Percentiles rank a stretch among this genome's conserved stretches.
These are phyloP conservation scores for Vaccinium vitisidaea DNA, from an alignment of 148 eudicot species.

Conservation along the genomic window DNA sequence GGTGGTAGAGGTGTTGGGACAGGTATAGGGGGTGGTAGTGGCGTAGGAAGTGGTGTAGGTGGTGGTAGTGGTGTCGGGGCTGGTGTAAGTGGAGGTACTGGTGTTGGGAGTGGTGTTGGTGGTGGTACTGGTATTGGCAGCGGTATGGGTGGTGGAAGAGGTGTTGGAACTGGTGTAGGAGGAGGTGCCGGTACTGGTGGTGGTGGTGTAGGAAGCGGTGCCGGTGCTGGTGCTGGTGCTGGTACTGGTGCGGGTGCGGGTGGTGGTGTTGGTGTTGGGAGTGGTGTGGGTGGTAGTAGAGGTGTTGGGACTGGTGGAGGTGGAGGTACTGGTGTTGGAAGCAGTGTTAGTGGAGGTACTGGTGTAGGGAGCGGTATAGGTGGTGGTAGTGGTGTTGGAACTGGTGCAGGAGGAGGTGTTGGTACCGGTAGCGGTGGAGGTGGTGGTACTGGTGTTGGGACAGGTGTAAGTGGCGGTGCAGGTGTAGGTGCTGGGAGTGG, in stretches of 20 bases:
- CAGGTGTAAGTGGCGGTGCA: neutral
- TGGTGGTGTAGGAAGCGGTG: no score
- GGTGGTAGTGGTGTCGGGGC: slow-evolving; percentile 18
- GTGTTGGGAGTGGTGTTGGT: slow-evolving; percentile 13
- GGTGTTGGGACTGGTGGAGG: no score
- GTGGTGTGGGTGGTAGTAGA: slow-evolving; percentile 19
- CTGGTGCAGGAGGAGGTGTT: slow-evolving; percentile 12
- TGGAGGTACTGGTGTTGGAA: no score
- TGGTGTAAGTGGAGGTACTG: neutral
- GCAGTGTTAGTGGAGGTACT: neutral
- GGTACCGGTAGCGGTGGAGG: slow-evolving; percentile 1
- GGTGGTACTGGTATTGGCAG: neutral
- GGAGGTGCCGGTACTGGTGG: slow-evolving; percentile 17
- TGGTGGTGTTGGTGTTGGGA: neutral
- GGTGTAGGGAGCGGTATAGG: neutral
- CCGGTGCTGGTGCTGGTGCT: neutral
- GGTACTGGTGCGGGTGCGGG: no score
- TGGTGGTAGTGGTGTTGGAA: slow-evolving; percentile 13
- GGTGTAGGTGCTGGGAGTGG: neutral
- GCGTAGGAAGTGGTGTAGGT: slow-evolving; percentile 7
- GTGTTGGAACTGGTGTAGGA: slow-evolving; percentile 17
- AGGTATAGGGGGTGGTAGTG: slow-evolving; percentile 19
- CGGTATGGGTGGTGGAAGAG: neutral
- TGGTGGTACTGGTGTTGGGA: slow-evolving; percentile 8
- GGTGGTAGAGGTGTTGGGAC: slow-evolving; percentile 18